A percentile compares a stretch with the other conserved stretches of the same genome.
These are phyloP conservation scores for Blastobotrys ciferrii DNA, from an alignment of 1,139 yeast genomes.

Conservation along the genomic window DNA sequence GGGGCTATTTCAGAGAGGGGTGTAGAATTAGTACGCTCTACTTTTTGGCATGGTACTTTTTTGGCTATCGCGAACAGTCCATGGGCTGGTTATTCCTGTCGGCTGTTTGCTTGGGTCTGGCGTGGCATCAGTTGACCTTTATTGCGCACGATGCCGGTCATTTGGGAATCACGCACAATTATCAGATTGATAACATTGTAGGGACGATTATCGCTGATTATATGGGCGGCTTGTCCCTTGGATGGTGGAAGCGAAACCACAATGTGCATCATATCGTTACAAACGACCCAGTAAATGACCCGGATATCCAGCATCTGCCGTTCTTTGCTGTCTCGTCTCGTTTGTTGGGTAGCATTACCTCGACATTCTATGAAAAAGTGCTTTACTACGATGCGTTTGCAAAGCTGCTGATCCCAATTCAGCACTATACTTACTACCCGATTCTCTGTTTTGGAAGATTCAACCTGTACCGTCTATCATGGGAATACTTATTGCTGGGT, in stretches of 20 bases:
- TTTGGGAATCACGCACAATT: conserved; percentile 75
- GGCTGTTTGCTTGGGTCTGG: conserved; percentile 66
- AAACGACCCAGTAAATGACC: conserved; percentile 90
- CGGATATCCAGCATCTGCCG: conserved; percentile 90
- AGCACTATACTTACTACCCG: conserved; percentile 72
- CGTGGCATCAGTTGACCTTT: conserved; percentile 89
- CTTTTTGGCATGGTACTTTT: conserved; percentile 49
- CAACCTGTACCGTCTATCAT: conserved; percentile 75
- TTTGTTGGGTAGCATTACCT: conserved; percentile 64
- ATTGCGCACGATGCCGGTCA: conserved; percentile 92
- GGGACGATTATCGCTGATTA: conserved; percentile 75
- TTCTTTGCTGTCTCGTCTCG: conserved; percentile 82
- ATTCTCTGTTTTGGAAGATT: conserved; percentile 81
- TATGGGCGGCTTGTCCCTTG: conserved; percentile 83
- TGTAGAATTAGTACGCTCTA: conserved; percentile 58
- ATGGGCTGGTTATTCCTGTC: conserved; percentile 47
- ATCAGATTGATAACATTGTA: conserved; percentile 70
- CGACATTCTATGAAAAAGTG: conserved; percentile 72
- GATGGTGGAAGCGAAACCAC: conserved; percentile 95
- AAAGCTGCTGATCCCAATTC: conserved; percentile 55
- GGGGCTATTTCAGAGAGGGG: conserved; percentile 66
- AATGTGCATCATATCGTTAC: conserved; percentile 87
- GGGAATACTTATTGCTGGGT: conserved; percentile 70
- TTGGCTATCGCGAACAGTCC: conserved; percentile 29
- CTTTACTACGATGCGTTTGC: conserved; percentile 70